A percentile compares a stretch with the other conserved stretches of the same genome.
Evolutionary conservation across 139 green algal genomes (phyloP).

Genomic region (Tetradesmus obliquus): DNA sequence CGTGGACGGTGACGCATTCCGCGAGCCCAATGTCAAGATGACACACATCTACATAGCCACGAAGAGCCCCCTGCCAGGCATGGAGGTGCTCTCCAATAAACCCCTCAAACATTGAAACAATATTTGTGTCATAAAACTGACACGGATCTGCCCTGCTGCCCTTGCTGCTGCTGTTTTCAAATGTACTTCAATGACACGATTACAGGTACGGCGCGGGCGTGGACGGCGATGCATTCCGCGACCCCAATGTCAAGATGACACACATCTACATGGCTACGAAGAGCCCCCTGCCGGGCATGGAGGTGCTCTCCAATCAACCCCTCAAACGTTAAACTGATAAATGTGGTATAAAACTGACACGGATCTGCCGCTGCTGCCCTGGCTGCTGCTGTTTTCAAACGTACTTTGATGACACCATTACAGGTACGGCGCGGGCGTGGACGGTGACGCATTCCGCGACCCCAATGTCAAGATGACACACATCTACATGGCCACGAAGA

Average conservation of each 20-base stretch:
- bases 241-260: constrained; percentile 34
- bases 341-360: too few species aligned
- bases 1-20: constrained; percentile 24
- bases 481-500: constrained; percentile 27
- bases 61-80: too few species aligned
- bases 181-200: too few species aligned
- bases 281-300: neutral
- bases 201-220: constrained; percentile 31
- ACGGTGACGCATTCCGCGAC: constrained; percentile 28
- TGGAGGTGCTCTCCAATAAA: neutral
- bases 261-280: constrained; percentile 25
- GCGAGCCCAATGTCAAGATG: constrained; percentile 32
- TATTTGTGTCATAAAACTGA: neutral
- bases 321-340: too few species aligned
- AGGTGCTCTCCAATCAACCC: neutral
- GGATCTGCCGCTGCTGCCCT: neutral
- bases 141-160: neutral
- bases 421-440: constrained; percentile 39
- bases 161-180: neutral
- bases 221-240: constrained; percentile 13
- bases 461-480: constrained; percentile 43
- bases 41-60: constrained; percentile 32
- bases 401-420: too few species aligned
- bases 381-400: neutral
- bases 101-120: too few species aligned